Evolutionary conservation across 495 filamentous ascomycete species (phyloP), one percentile per base, ranked within the genome.

Genomic region (Tetracladium marchalianum): DNA sequence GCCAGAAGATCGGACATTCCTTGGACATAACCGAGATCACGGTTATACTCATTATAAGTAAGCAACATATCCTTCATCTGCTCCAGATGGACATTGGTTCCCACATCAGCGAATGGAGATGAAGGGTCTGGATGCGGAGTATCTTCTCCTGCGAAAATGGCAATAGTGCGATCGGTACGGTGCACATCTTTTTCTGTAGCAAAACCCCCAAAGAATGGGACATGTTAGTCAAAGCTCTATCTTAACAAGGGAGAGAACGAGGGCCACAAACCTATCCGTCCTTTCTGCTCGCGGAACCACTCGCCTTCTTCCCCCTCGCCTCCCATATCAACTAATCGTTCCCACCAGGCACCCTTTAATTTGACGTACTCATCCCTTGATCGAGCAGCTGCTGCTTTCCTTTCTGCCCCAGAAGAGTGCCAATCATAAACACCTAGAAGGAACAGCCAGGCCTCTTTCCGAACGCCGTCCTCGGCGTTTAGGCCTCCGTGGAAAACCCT

Each of bases 51-150:
- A 60, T 97, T 96, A 61, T 98, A 98, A 0, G 92, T 97, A 11
- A 98, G 69, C 4, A 98, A 82, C 88, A 98, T 95, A 56, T 98
- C 92, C 64, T 98, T 98, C 78, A 97, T 82, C 62, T 98, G 92
- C 58, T 98, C 92, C 49, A 98, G 75, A 63, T 98, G 92, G 31
- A 96, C 90, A 53, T 98, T 98, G 19, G 92, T 98, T 43, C 92
- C 92, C 11, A 76, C 73, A 39, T 84, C 80, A 16, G 88, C 86
- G 58, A 96, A 98, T 0, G 92, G 90, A 0, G 93, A 97, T 54
- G 95, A 86, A 0, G 93, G 93, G 55, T 98, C 92, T 0, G 93
- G 92, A 60, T 98, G 93, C n/a, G 92, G 90, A 39, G 86, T 95
- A 55, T 98, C 92, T 65, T 98, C 92, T 39, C 92, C 92, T 9